These are phyloP conservation scores for Dionaea muscipula DNA, from an alignment of 179 eudicot species.

Conservation along the genomic window DNA sequence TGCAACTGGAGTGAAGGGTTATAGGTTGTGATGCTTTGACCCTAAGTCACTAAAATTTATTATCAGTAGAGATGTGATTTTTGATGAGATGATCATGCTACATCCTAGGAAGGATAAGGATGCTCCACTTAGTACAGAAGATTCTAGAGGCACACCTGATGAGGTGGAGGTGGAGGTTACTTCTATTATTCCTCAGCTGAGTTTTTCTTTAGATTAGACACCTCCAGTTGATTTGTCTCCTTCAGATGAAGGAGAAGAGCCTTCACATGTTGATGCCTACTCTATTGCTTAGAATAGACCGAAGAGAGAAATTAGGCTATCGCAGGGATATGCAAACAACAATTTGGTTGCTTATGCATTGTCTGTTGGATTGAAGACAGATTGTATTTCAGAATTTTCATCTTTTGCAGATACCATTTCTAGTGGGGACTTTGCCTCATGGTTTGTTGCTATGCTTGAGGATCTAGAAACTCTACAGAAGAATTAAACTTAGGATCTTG, in stretches of 20 bases:
- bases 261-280: too few relatives aligned
- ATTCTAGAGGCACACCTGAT: too few relatives aligned
- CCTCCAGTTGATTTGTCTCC: too few relatives aligned
- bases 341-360: neutral
- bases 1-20: neutral
- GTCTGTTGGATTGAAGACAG: neutral
- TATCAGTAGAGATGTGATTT: neutral
- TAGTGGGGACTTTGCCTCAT: neutral
- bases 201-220: too few relatives aligned
- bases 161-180: too few relatives aligned
- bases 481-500: conserved; percentile 5
- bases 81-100: neutral
- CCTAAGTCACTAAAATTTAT: neutral
- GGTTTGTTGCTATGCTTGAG: conserved; percentile 1
- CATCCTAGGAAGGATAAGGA: neutral
- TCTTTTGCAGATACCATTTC: neutral
- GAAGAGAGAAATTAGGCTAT: neutral
- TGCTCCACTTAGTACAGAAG: neutral
- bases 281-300: neutral
- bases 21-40: neutral
- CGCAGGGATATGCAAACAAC: neutral
- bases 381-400: neutral
- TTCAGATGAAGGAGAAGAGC: neutral
- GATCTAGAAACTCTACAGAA: conserved; percentile 8
- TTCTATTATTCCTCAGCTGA: too few relatives aligned